A percentile compares a stretch with the other conserved stretches of the same genome.
Conservation (phyloP, 1,139 yeast genomes). For the Saccharomyces hybrid region DNA sequence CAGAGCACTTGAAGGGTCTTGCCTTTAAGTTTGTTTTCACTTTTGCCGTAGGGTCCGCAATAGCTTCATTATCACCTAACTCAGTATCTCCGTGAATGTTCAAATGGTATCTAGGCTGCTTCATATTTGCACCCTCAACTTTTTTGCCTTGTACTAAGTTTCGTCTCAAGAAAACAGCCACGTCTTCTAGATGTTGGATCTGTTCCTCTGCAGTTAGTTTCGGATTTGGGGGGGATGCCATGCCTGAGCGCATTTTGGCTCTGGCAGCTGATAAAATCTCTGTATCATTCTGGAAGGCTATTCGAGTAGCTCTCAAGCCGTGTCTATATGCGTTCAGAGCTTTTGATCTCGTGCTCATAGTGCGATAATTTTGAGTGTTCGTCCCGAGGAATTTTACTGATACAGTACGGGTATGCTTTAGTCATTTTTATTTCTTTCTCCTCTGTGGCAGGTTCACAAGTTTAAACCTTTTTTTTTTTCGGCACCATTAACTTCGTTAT, state of each 20-base stretch:
- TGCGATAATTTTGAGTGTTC: neutral
- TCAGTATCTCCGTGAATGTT: constrained; percentile 79
- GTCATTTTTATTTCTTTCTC: neutral
- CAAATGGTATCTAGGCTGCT: constrained; percentile 35
- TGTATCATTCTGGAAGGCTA: constrained; percentile 57
- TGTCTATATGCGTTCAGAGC: constrained; percentile 56
- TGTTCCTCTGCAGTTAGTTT: constrained; percentile 43
- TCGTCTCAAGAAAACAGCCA: constrained; percentile 55
- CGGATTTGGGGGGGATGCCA: constrained; percentile 38
- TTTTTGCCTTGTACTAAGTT: constrained; percentile 82
- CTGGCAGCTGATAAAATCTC: constrained; percentile 57
- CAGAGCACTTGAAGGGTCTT: constrained; percentile 4
- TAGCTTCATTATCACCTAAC: constrained; percentile 76
- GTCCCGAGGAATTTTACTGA: neutral
- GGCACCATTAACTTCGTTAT: neutral
- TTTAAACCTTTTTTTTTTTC: neutral
- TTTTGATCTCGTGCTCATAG: constrained; percentile 5
- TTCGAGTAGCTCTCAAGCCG: constrained; percentile 61
- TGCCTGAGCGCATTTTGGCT: constrained; percentile 53
- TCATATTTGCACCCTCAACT: constrained; percentile 37
- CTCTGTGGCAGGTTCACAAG: neutral
- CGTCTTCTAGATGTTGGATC: constrained; percentile 56
- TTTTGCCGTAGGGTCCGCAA: constrained; percentile 28
- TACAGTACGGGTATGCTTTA: too few relatives aligned
- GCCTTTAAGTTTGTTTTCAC: constrained; percentile 15